Evolutionary conservation across 2,329 filamentous ascomycete genomes (phyloP).

Genomic region (Aschersonia sp.): DNA sequence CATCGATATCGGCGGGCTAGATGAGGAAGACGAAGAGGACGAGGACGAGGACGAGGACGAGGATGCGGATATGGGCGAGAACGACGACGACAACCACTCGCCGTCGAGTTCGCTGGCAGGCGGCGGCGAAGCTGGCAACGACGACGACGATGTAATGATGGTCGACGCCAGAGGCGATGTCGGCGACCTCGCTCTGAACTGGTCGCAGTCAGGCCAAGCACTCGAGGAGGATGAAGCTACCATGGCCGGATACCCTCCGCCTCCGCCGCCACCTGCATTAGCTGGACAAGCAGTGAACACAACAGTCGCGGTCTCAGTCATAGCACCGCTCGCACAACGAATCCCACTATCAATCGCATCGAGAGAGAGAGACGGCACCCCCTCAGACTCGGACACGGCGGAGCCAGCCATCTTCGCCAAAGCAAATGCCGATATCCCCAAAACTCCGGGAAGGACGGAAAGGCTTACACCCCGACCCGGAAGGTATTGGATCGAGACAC

Average conservation of each 20-base stretch:
- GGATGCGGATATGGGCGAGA: constrained; percentile 27
- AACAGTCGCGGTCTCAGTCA: too few relatives aligned
- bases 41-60: constrained; percentile 55
- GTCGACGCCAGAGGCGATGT: constrained; percentile 33
- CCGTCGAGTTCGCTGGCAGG: constrained; percentile 17
- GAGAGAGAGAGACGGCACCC: constrained; percentile 47
- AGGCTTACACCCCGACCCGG: constrained; percentile 46
- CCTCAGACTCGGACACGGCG: constrained; percentile 55
- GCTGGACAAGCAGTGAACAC: too few relatives aligned
- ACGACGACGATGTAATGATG: constrained; percentile 44
- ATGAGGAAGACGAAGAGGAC: constrained; percentile 42
- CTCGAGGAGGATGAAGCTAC: constrained; percentile 66
- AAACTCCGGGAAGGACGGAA: constrained; percentile 52
- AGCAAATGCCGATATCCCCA: constrained; percentile 59
- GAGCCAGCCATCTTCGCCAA: constrained; percentile 49
- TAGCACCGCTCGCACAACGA: too few relatives aligned
- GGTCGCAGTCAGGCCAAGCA: constrained; percentile 45
- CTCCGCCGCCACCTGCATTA: constrained; percentile 40
- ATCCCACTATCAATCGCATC: constrained; percentile 18
- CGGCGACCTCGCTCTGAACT: constrained; percentile 32
- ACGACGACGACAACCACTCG: constrained; percentile 20
- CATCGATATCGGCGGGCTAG: constrained; percentile 14
- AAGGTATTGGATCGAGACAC: constrained; percentile 76
- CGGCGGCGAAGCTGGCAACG: constrained; percentile 24
- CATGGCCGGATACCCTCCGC: constrained; percentile 56